Conservation (phyloP, 2,329 filamentous ascomycete genomes). For the Fusarium aywerte region DNA sequence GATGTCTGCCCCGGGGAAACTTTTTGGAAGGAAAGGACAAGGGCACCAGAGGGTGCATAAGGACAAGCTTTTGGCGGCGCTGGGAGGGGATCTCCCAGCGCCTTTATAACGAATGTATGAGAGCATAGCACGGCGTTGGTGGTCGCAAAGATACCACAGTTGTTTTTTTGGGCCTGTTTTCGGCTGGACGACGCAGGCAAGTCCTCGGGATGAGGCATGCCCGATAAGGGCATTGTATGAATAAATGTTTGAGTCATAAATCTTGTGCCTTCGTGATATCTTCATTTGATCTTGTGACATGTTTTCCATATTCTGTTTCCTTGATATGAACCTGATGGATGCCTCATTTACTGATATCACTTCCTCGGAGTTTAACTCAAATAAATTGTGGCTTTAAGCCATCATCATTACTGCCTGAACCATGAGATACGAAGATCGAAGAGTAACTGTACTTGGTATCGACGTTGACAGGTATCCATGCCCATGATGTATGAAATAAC, state of each 20-base stretch:
- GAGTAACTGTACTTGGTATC: too few relatives aligned
- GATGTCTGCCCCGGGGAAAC: background rate
- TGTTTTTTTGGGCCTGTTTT: conserved; percentile 24
- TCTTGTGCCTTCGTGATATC: background rate
- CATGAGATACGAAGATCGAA: too few relatives aligned
- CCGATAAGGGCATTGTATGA: background rate
- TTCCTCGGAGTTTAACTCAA: too few relatives aligned
- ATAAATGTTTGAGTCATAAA: background rate
- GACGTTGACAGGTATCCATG: too few relatives aligned
- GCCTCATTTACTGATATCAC: too few relatives aligned
- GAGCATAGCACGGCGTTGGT: conserved; percentile 38
- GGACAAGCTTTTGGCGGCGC: conserved; percentile 27
- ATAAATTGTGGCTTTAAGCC: too few relatives aligned
- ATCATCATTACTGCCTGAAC: too few relatives aligned
- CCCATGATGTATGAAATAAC: too few relatives aligned
- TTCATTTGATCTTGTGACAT: background rate
- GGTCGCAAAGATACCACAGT: conserved; percentile 39
- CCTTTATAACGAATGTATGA: conserved; percentile 29
- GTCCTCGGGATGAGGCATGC: conserved; percentile 27
- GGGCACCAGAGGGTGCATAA: conserved; percentile 1
- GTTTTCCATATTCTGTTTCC: background rate
- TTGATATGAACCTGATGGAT: too few relatives aligned
- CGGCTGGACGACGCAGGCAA: conserved; percentile 27
- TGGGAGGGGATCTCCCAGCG: conserved; percentile 13
- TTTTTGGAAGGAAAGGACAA: conserved; percentile 4